Base-by-base conservation (phyloP, 495 filamentous ascomycete genomes). In the Stereocaulon alpinum region DNA sequence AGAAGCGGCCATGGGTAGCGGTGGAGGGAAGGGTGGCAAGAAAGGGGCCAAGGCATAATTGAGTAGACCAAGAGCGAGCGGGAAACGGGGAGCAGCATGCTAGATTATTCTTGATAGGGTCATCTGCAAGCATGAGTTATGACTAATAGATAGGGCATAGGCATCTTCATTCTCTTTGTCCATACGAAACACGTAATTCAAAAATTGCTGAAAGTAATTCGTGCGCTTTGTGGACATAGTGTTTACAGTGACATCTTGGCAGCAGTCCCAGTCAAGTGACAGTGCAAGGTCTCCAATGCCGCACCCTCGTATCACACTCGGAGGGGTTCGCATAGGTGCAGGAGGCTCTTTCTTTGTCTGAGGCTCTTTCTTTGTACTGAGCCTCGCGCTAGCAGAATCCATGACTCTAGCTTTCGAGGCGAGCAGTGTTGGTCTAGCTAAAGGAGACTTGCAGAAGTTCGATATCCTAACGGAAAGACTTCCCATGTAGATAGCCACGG, bases 1-100 rank as follows among this genome's bases (percentile, higher is more conserved):
- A 44, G 66, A 64, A 34, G 63, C 62, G 37, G 65, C 65, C 1
- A 60, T 67, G 60, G 64, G 64, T 24, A 49, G 40, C 30, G 56
- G 41, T 45, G 48, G 61, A 6, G 64, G 61, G 27, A 63, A 62
- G 51, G 58, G 61, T 11, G 63, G 61, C 40, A 66, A 66, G 56
- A 60, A 64, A 51, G 49, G 49, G 34, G 49, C 49, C n/a, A 66
- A 62, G 65, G 45, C 52, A 32, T 63, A 51, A 63, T 4, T 1
- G 52, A 24, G 14, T 42, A 34, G 27, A 29, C 3, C 17, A 11
- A 29, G 27, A 17, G 29, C 20, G 27, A 20, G 32, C 30, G 15
- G n/a, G 20, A 11, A 30, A 45, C 49, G 34, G 49, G 49, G 15
- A 37, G 49, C 30, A 52, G 49, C 29, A 18, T 37, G 45, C 10